Evolutionary conservation across 768 basidiomycete species (phyloP), one percentile per base, ranked within the genome.

Genomic region (Lentinus brumalis): DNA sequence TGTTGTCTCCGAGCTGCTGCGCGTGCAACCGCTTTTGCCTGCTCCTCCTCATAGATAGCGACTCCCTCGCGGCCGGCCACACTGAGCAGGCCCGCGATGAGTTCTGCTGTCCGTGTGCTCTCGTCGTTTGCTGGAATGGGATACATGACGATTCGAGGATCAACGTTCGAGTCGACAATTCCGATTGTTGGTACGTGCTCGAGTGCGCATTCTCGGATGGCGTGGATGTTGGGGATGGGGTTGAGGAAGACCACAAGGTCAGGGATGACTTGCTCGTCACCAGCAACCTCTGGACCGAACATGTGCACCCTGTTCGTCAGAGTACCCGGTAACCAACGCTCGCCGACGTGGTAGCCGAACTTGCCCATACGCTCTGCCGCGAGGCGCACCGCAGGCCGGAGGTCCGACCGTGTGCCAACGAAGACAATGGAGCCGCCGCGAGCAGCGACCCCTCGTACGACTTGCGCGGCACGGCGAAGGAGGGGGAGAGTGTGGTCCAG

Each of bases 51-150:
- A 12, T 66, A 71, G 21, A 89, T 72, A 52, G 83, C 81, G 53
- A 83, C 79, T 14, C 91, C 90, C 70, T 93, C 90, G 61, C 85
- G 79, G 2, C 94, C 89, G 2, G 97, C 97, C 61, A 97, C 82
- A 66, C 94, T 93, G 59, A 99, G 77, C 9, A 97, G 85, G 11
- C 96, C 96, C 1, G 89, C 86, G 59, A 99, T 83, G 44, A 99
- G 78, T 69, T 98, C 96, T 46, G 94, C 93, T 15, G 95, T 90
- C 49, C 95, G 84, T 10, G 89, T 83, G 70, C 86, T 94, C 76
- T 99, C 97, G 76, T 96, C 94, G 74, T 98, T 99, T n/a, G 93
- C 95, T 0, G 95, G 96, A 70, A 99, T 98, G 45, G 97, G 91
- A 74, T 97, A 98, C 83, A 98, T 97, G 63, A 99, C 96, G 41